phyloP scores from a whole-genome alignment of 2,329 filamentous ascomycete species.

The Colletotrichum endophyticum region DNA sequence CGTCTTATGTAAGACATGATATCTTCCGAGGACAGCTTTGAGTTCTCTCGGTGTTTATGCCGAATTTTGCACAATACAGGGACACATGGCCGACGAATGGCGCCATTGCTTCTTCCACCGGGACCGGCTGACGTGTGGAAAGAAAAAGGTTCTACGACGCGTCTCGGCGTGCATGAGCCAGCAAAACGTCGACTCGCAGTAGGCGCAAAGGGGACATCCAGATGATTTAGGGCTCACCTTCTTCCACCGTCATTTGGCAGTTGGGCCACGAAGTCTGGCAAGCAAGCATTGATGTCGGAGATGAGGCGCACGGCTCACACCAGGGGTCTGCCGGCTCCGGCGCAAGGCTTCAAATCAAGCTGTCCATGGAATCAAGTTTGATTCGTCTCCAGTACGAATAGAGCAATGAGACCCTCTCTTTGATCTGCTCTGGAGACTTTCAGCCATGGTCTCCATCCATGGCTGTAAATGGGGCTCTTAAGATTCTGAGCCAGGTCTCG shows the following conservation, averaged over 20 bases:
- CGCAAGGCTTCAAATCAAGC: conserved; percentile 2
- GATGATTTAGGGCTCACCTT: background rate
- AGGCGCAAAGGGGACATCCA: background rate
- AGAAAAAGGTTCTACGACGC: background rate
- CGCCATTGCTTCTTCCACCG: background rate
- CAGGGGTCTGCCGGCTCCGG: conserved; percentile 21
- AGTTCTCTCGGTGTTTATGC: background rate
- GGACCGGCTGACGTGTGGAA: background rate
- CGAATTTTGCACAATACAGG: background rate
- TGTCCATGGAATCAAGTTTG: background rate
- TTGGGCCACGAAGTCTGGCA: background rate
- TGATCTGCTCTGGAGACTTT: background rate
- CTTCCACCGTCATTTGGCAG: background rate
- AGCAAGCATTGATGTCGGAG: conserved; percentile 39
- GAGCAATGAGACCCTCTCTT: background rate
- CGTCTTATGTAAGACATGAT: background rate
- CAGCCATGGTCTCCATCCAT: background rate
- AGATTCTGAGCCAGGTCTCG: background rate
- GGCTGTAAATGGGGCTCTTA: background rate
- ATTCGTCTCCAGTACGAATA: background rate
- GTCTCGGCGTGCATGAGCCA: background rate
- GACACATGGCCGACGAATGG: background rate
- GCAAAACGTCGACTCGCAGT: background rate
- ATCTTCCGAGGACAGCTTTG: background rate
- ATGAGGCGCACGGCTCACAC: conserved; percentile 34